phyloP scores from a whole-genome alignment of 352 stramenopile genomes.

The Globisporangium recalcitrans region DNA sequence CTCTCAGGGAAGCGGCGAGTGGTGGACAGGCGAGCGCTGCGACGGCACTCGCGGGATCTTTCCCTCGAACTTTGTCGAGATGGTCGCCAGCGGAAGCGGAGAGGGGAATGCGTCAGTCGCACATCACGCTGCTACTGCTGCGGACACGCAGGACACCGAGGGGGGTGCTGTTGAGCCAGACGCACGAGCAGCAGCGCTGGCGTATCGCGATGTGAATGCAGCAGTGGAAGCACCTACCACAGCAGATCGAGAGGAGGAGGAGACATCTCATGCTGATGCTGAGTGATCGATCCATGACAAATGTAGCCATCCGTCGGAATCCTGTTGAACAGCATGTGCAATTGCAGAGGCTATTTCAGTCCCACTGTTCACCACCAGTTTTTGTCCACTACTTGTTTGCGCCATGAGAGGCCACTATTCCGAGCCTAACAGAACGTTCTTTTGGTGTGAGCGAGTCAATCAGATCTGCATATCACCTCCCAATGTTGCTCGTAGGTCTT shows the following conservation, averaged over 20 bases:
- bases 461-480: background rate
- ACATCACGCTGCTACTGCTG: background rate
- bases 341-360: background rate
- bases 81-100: too few relatives aligned
- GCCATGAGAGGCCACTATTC: slow-evolving; percentile 6
- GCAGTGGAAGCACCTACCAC: background rate
- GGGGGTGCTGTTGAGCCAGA: background rate
- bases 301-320: background rate
- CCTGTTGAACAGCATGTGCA: background rate
- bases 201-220: slow-evolving; percentile 14
- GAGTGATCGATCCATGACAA: background rate
- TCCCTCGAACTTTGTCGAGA: slow-evolving; percentile 42
- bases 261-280: too few relatives aligned
- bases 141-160: background rate
- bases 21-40: slow-evolving; percentile 61
- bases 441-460: background rate
- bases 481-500: background rate
- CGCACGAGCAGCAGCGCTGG: background rate
- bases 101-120: background rate
- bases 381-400: slow-evolving; percentile 10
- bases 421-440: slow-evolving; percentile 12
- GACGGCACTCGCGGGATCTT: slow-evolving; percentile 59
- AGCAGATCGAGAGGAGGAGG: too few relatives aligned
- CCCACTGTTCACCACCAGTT: slow-evolving; percentile 3
- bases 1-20: slow-evolving; percentile 40